phyloP scores from a whole-genome alignment of 1,139 yeast species.

The Lodderomyces jiufengensis region DNA sequence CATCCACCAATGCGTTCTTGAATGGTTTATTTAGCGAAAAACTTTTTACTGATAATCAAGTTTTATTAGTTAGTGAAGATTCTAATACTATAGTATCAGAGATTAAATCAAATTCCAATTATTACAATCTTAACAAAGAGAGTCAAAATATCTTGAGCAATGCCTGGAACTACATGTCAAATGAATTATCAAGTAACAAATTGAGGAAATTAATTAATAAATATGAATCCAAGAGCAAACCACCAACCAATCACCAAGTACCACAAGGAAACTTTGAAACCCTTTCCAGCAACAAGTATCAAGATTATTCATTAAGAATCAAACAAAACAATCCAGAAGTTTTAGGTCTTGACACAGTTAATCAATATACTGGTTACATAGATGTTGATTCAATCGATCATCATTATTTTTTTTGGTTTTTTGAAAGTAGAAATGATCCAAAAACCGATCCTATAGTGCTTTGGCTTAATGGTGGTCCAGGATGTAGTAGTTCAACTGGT shows the following conservation, averaged over 20 bases:
- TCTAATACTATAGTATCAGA: background rate
- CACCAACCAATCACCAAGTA: conserved; percentile 3
- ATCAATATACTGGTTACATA: conserved; percentile 65
- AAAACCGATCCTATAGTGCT: conserved; percentile 76
- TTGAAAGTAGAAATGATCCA: conserved; percentile 89
- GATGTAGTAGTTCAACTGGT: conserved; percentile 90
- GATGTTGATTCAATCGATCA: conserved; percentile 55
- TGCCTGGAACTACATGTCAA: conserved; percentile 26
- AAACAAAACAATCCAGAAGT: conserved; percentile 39
- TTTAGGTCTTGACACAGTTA: conserved; percentile 52
- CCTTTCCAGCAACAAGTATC: conserved; percentile 22
- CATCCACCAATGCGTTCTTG: conserved; percentile 6
- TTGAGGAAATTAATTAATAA: conserved; percentile 20
- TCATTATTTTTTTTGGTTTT: conserved; percentile 85
- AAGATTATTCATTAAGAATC: conserved; percentile 38
- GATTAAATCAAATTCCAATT: background rate
- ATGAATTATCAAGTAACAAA: conserved; percentile 15
- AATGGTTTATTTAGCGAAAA: too few species aligned
- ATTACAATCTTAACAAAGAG: conserved; percentile 8
- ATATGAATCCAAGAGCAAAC: conserved; percentile 11
- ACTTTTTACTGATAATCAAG: conserved; percentile 10
- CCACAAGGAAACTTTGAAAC: conserved; percentile 19
- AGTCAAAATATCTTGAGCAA: conserved; percentile 4
- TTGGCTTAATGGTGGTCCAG: conserved; percentile 93
- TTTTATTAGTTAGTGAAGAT: conserved; percentile 8